phyloP scores from a whole-genome alignment of 1,139 yeast species.

The Debaryomyces subglobosus region DNA sequence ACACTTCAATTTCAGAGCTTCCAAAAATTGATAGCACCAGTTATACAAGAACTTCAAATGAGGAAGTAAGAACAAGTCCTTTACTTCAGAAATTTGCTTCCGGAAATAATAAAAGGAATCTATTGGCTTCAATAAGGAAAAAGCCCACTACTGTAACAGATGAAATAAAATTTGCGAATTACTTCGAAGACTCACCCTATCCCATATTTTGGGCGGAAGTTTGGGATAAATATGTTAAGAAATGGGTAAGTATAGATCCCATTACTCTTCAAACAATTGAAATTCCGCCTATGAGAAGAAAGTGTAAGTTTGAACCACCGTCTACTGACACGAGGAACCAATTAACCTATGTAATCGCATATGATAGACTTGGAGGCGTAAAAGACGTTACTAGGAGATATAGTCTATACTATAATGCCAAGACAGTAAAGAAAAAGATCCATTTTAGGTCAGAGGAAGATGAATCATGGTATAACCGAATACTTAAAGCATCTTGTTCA shows the following conservation, averaged over 20 bases:
- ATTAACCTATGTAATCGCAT: slow-evolving; percentile 76
- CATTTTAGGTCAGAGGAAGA: slow-evolving; percentile 57
- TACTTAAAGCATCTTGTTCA: slow-evolving; percentile 38
- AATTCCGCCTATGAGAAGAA: slow-evolving; percentile 56
- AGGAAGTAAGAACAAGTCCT: slow-evolving; percentile 8
- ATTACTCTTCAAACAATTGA: slow-evolving; percentile 66
- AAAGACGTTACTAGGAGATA: slow-evolving; percentile 88
- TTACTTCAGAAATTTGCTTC: slow-evolving; percentile 25
- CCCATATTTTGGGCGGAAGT: slow-evolving; percentile 96
- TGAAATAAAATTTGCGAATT: neutral
- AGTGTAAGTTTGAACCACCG: slow-evolving; percentile 79
- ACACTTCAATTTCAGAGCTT: slow-evolving; percentile 42
- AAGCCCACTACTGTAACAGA: slow-evolving; percentile 8
- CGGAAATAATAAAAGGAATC: slow-evolving; percentile 7
- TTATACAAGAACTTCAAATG: slow-evolving; percentile 1
- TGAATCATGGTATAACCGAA: slow-evolving; percentile 62
- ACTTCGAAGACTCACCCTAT: slow-evolving; percentile 39
- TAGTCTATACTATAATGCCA: slow-evolving; percentile 69
- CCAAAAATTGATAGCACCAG: slow-evolving; percentile 17
- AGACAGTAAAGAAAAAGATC: slow-evolving; percentile 72
- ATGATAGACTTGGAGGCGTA: slow-evolving; percentile 63
- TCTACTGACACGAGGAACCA: slow-evolving; percentile 59
- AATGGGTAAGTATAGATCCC: slow-evolving; percentile 90
- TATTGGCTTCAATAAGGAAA: slow-evolving; percentile 11
- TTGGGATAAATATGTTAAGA: slow-evolving; percentile 73